Conservation (phyloP, 2,329 filamentous ascomycete genomes). For the Aspergillus sp. region DNA sequence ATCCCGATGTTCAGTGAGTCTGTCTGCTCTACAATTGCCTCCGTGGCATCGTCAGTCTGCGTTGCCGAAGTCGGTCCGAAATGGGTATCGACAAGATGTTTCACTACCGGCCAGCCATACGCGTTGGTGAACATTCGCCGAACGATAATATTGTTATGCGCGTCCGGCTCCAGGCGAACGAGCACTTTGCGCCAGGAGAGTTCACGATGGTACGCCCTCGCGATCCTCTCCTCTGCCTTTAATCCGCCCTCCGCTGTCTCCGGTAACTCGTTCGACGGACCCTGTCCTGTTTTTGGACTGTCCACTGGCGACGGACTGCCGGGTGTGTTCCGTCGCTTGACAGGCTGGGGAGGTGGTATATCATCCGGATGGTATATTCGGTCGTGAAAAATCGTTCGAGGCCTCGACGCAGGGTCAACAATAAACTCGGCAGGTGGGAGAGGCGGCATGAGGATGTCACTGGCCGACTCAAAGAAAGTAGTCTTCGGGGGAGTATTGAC, state of each 20-base stretch:
- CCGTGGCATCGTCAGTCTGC: constrained; percentile 57
- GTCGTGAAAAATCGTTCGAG: constrained; percentile 92
- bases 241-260: constrained; percentile 41
- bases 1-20: constrained; percentile 47
- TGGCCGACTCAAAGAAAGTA: constrained; percentile 89
- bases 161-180: constrained; percentile 89
- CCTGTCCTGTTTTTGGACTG: constrained; percentile 7
- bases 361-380: constrained; percentile 88
- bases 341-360: constrained; percentile 67
- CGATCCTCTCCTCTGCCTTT: constrained; percentile 96
- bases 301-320: constrained; percentile 15
- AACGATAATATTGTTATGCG: constrained; percentile 97
- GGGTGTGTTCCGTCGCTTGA: constrained; percentile 33
- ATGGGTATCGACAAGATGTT: constrained; percentile 89
- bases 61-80: constrained; percentile 68
- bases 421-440: constrained; percentile 73
- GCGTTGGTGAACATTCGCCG: constrained; percentile 95
- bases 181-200: constrained; percentile 95
- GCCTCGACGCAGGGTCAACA: constrained; percentile 68
- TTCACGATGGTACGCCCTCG: constrained; percentile 83
- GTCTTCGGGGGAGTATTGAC: constrained; percentile 73
- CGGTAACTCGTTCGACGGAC: constrained; percentile 5
- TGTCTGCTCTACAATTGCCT: constrained; percentile 60
- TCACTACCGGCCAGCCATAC: constrained; percentile 93
- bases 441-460: constrained; percentile 83